Conservation (phyloP, 164 flowering plant genomes). For the Annona cherimola region DNA sequence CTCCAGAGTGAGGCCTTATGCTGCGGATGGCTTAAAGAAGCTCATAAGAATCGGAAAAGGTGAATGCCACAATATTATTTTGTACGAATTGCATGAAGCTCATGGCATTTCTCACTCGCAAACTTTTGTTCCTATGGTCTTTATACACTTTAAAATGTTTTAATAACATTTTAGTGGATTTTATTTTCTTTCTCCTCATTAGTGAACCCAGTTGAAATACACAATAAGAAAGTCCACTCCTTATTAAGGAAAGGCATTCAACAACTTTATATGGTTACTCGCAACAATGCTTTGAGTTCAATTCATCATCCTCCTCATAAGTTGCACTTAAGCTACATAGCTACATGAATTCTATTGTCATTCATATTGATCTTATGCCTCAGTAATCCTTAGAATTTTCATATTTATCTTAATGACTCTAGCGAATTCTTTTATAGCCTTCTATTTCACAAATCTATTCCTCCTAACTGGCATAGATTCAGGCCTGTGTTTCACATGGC, state of each 20-base stretch:
- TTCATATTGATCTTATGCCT: neutral
- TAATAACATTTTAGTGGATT: too few relatives aligned
- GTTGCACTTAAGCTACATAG: neutral
- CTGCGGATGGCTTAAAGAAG: slow-evolving; percentile 44
- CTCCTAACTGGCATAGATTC: neutral
- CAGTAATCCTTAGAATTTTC: neutral
- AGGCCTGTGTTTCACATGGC: neutral
- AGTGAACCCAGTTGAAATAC: too few relatives aligned
- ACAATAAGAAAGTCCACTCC: too few relatives aligned
- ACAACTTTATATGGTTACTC: too few relatives aligned
- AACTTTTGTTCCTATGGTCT: neutral
- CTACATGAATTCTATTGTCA: neutral
- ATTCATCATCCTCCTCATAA: neutral
- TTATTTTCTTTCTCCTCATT: too few relatives aligned
- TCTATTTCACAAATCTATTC: neutral
- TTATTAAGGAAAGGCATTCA: neutral
- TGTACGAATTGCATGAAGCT: neutral
- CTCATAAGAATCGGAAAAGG: slow-evolving; percentile 88
- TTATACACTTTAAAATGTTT: too few relatives aligned
- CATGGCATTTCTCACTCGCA: neutral
- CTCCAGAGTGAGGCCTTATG: slow-evolving; percentile 53
- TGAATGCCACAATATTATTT: slow-evolving; percentile 11
- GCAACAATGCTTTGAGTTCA: neutral
- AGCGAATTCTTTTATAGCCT: neutral
- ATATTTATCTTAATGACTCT: neutral